Evolutionary conservation across 345 rosid species (phyloP).

Genomic region (Garcia nutans): DNA sequence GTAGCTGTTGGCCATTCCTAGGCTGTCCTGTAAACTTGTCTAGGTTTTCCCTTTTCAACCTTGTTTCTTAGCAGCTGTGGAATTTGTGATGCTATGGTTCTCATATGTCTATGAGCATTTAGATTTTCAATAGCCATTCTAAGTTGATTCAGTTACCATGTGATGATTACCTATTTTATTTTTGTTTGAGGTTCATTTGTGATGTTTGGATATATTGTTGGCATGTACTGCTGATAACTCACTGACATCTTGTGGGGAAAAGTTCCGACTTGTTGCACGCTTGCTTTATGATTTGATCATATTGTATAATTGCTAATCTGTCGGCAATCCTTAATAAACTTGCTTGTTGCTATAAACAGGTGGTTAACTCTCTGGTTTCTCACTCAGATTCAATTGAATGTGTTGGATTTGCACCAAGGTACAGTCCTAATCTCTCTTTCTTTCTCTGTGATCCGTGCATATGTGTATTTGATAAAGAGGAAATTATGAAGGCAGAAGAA

Average conservation of each 20-base stretch:
- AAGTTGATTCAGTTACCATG: neutral
- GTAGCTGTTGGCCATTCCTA: neutral
- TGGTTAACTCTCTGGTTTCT: conserved; percentile 62
- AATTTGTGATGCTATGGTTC: neutral
- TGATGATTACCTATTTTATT: neutral
- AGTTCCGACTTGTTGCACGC: neutral
- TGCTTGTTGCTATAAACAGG: conserved; percentile 46
- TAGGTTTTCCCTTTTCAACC: neutral
- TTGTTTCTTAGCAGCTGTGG: neutral
- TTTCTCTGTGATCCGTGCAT: neutral
- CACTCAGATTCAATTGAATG: conserved; percentile 78
- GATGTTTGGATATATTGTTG: neutral
- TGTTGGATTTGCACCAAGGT: conserved; percentile 66
- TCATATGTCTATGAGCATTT: neutral
- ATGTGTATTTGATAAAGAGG: neutral
- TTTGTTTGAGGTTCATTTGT: neutral
- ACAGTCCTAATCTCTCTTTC: conserved; percentile 2
- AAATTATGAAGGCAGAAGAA: neutral
- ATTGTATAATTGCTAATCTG: neutral
- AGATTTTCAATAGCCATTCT: neutral
- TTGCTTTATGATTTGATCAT: neutral
- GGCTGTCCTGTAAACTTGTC: neutral
- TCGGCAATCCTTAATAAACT: conserved; percentile 9
- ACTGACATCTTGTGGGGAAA: neutral
- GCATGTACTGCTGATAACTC: neutral